phyloP scores from a whole-genome alignment of 192 early-diverging fungal species.

The Coemansia sp. region DNA sequence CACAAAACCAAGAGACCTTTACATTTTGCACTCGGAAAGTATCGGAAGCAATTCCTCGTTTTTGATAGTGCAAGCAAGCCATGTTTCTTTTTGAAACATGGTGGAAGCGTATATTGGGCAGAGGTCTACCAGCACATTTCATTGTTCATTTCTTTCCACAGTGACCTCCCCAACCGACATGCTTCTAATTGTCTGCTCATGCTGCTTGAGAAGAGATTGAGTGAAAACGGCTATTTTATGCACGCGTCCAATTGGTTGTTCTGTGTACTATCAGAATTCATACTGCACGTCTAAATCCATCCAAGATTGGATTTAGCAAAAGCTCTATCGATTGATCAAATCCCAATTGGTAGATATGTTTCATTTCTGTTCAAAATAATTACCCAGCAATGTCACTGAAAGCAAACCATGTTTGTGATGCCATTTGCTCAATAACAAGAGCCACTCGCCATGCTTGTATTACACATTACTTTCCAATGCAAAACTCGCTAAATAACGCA shows the following conservation, averaged over 20 bases:
- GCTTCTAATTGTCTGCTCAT: background rate
- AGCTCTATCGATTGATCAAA: background rate
- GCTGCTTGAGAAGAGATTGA: background rate
- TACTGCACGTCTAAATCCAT: background rate
- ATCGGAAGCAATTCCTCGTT: background rate
- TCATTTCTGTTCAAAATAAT: background rate
- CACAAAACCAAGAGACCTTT: too few relatives aligned
- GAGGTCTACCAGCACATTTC: background rate
- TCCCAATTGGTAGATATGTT: background rate
- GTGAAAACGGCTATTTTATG: background rate
- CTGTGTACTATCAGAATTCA: background rate
- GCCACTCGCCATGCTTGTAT: too few relatives aligned
- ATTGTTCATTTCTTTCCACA: conserved; percentile 1
- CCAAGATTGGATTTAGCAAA: too few relatives aligned
- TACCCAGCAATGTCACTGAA: background rate
- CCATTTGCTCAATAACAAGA: too few relatives aligned
- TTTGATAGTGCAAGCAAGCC: background rate
- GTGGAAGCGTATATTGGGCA: background rate
- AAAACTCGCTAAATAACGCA: conserved; percentile 72
- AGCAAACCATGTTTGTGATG: too few relatives aligned
- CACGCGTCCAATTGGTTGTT: background rate
- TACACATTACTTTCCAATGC: conserved; percentile 67
- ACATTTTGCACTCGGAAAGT: background rate
- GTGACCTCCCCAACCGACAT: background rate
- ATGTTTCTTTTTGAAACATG: too few relatives aligned